Percentiles rank a stretch among this genome's conserved stretches.
phyloP scores from a whole-genome alignment of 1,139 yeast species.

The Candida sp. region DNA sequence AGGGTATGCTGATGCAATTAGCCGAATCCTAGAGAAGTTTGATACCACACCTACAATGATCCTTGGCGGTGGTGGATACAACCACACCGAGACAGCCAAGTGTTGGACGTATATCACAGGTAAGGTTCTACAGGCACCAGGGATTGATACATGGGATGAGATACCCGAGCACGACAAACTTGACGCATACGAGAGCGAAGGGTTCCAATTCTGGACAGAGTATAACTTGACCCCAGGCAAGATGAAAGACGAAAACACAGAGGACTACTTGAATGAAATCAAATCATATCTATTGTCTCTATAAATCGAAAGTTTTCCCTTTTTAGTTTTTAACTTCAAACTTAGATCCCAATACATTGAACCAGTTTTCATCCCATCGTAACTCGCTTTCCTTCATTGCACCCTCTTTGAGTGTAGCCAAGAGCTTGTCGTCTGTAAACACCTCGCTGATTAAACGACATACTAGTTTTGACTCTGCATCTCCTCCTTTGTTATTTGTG shows the following conservation, averaged over 20 bases:
- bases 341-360: constrained; percentile 20
- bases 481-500: constrained; percentile 24
- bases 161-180: constrained; percentile 57
- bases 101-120: constrained; percentile 64
- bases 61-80: constrained; percentile 84
- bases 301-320: background rate
- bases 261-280: constrained; percentile 20
- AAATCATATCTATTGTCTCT: constrained; percentile 16
- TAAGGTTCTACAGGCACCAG: constrained; percentile 1
- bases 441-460: constrained; percentile 49
- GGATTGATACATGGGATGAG: constrained; percentile 10
- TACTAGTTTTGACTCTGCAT: constrained; percentile 49
- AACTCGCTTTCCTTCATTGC: constrained; percentile 69
- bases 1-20: constrained; percentile 48
- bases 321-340: constrained; percentile 18
- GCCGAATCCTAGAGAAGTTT: constrained; percentile 29
- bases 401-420: constrained; percentile 56
- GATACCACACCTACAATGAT: constrained; percentile 42
- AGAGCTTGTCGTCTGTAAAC: constrained; percentile 40
- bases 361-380: constrained; percentile 87
- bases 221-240: constrained; percentile 26
- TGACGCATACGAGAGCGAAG: constrained; percentile 50
- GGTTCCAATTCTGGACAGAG: constrained; percentile 55
- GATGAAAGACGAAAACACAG: constrained; percentile 45
- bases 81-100: constrained; percentile 63